Evolutionary conservation across 2,329 filamentous ascomycete genomes (phyloP), one percentile per base, ranked within the genome.

Genomic region (Colletotrichum destructivum): DNA sequence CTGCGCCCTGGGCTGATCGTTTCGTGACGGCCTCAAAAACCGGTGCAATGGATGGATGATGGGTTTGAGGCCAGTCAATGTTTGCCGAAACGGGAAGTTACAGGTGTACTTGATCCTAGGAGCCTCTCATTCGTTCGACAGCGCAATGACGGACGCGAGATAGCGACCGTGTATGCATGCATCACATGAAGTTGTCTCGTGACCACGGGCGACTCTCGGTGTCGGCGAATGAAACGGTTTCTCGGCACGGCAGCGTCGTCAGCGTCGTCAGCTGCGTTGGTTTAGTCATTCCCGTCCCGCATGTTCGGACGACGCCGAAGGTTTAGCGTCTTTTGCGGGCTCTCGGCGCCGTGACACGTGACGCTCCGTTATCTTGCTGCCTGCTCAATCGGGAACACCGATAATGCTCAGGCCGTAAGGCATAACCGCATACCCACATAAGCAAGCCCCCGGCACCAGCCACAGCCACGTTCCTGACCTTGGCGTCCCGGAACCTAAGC

Each of bases 301-400:
- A 62, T 49, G 62, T 68, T 74, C 73, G 73, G 73, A 74, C 73
- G 66, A 74, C 66, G 63, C 73, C 73, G 73, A 73, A 55, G 66
- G 61, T 12, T 73, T 74, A 74, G 72, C 71, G 72, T 67, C 23
- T 11, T 64, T 72, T 63, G 51, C 46, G 38, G n/a, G n/a, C 26
- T 55, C 65, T 72, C 59, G 65, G 65, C 69, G 26, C 54, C 54
- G 15, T 12, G 15, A 47, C 69, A 72, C 69, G 69, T 72, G 69
- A 72, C 42, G 38, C 13, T 49, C 60, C 18, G 12, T n/a, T 59
- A 54, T 31, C 44, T 55, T 59, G 46, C 38, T 69, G 59, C 69
- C 65, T 72, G 54, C 21, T 31, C n/a, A 57, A 15, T 51, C 51
- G 62, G 68, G 69, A 63, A 55, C 44, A 55, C 65, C 59, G 52